Base-by-base conservation (phyloP, 2,329 filamentous ascomycete genomes). In the Cryphonectria carpinicola region DNA sequence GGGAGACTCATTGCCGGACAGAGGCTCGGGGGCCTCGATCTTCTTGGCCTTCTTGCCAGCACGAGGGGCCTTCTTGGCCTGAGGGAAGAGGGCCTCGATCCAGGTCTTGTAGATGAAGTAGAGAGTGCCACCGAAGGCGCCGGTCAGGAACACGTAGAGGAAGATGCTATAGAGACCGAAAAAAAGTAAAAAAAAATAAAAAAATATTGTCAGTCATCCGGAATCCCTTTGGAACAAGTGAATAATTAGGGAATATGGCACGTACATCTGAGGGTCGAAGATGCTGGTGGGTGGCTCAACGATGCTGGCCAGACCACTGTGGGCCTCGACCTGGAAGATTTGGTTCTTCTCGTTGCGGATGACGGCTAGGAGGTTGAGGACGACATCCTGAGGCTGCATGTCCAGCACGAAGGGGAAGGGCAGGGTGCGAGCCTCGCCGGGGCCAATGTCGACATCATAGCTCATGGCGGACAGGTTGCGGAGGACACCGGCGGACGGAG, bases 101-200 rank as follows among this genome's bases (percentile, higher is more conserved):
- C 95, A 98, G 78, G 95, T 97, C 86, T 92, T 96, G 89, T 99
- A 99, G 84, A 98, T 94, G 83, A 97, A 97, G 89, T 95, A 98
- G 80, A 92, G 89, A 68, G 91, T 94, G 73, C 92, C 94, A 74
- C 84, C 89, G 80, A 97, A 97, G 74, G 87, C 88, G 73, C 87
- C 90, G 68, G 91, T 86, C 76, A 99, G 92, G 86, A 98, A 91
- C 80, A 97, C 87, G 86, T 98, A 98, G 74, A 99, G 90, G 90
- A 99, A 99, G 84, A 98, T 94, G 80, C 96, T 98, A 69, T 19
- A 22, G 19, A 17, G 19, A 39, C 37, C 37, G 37, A 39, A 39
- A 11, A 11, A 39, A 39, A 11, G 37, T 7, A 39, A 10, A 37
- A 37, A 37, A 10, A 25, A n/a, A n/a, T 4, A 28, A 1, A 11